phyloP scores from a whole-genome alignment of 2,329 filamentous ascomycete species.

The Aureobasidium sp. region DNA sequence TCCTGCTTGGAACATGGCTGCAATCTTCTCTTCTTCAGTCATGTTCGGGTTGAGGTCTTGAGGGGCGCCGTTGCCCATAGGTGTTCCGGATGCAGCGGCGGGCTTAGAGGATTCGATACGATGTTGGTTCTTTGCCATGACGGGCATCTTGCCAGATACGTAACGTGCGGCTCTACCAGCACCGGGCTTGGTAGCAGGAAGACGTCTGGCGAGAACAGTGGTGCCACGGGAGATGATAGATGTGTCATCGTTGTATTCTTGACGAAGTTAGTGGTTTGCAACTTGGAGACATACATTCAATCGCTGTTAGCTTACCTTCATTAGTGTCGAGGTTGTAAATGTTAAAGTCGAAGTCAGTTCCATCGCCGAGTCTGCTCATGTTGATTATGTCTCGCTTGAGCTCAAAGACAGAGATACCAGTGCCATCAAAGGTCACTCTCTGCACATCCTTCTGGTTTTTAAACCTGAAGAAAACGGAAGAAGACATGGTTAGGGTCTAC shows the following conservation, averaged over 20 bases:
- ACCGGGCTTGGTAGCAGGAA: constrained; percentile 76
- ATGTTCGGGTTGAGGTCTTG: constrained; percentile 67
- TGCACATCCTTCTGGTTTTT: constrained; percentile 96
- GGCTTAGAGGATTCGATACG: constrained; percentile 57
- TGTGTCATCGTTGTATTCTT: constrained; percentile 96
- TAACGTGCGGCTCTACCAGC: constrained; percentile 89
- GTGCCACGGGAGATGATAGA: constrained; percentile 95
- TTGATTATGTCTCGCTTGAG: constrained; percentile 97
- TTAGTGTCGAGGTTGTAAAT: constrained; percentile 89
- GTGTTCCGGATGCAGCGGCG: constrained; percentile 30
- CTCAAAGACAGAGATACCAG: constrained; percentile 96
- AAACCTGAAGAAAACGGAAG: constrained; percentile 99
- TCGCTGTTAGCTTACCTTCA: constrained; percentile 59
- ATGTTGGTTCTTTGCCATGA: constrained; percentile 73
- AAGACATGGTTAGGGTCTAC: constrained; percentile 57
- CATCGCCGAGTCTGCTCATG: constrained; percentile 88
- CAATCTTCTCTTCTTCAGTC: constrained; percentile 90
- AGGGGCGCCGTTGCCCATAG: constrained; percentile 49
- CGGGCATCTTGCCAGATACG: constrained; percentile 91
- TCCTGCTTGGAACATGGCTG: constrained; percentile 83
- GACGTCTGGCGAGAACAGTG: constrained; percentile 79
- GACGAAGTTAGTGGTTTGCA: constrained; percentile 19
- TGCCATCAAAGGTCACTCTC: constrained; percentile 93
- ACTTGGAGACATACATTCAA: not conserved
- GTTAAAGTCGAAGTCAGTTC: constrained; percentile 89